phyloP scores from a whole-genome alignment of 129 eudicot species.

The Rutidosis leptorrhynchoides region DNA sequence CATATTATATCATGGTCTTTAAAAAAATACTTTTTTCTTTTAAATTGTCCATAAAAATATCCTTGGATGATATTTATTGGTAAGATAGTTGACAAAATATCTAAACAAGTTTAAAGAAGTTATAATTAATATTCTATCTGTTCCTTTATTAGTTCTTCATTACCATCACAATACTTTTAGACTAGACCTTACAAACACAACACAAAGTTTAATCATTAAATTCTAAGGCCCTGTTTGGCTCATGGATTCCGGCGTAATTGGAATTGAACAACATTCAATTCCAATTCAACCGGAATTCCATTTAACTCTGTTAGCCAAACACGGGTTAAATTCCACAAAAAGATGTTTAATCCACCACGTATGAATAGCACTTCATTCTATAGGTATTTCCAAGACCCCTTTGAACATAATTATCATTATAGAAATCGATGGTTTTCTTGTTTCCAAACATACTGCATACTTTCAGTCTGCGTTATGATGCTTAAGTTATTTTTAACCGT shows the following conservation, averaged over 20 bases:
- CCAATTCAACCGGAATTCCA: too few species aligned
- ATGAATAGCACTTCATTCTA: too few species aligned
- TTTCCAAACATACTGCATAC: background rate
- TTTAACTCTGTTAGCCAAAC: too few species aligned
- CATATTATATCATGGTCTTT: background rate
- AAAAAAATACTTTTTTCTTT: background rate
- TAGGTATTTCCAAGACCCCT: background rate
- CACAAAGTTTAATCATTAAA: background rate
- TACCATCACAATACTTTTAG: constrained; percentile 20
- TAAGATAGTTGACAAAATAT: background rate
- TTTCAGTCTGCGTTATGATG: background rate
- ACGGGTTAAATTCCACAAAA: background rate
- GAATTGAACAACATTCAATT: too few species aligned
- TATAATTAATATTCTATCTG: too few species aligned
- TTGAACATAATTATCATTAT: background rate
- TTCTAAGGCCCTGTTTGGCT: too few species aligned
- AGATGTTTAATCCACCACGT: background rate
- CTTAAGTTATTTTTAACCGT: background rate
- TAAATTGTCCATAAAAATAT: background rate
- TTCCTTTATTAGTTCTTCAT: constrained; percentile 5
- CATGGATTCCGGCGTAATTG: too few species aligned
- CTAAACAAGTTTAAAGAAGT: too few species aligned
- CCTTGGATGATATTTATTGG: background rate
- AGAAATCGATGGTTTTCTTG: background rate
- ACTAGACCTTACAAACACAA: constrained; percentile 13